These are phyloP conservation scores for Acanthamoeba sp. DNA, from an alignment of 208 protist species.

Conservation along the genomic window DNA sequence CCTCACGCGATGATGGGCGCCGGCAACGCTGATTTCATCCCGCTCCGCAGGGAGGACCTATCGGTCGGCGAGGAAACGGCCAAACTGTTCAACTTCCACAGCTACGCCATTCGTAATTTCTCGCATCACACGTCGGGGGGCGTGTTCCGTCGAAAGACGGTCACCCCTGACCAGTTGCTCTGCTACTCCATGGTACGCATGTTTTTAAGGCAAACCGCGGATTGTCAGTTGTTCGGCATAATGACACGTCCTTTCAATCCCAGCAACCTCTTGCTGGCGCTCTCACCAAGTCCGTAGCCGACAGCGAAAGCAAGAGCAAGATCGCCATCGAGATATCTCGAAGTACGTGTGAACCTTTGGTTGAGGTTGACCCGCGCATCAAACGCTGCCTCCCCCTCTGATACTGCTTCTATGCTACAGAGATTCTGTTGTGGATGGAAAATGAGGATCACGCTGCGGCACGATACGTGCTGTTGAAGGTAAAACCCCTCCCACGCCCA, in stretches of 20 bases:
- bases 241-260: no score
- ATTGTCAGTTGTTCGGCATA: no score
- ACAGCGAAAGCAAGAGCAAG: background rate
- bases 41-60: background rate
- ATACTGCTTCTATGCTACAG: background rate
- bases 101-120: slow-evolving; percentile 10
- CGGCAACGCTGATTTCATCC: background rate
- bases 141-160: background rate
- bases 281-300: background rate
- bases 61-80: background rate
- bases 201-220: no score
- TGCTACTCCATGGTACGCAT: slow-evolving; percentile 30
- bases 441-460: background rate
- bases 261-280: background rate
- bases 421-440: slow-evolving; percentile 57
- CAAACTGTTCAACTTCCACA: slow-evolving; percentile 37
- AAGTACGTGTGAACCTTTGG: background rate
- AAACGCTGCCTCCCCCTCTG: background rate
- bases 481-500: no score
- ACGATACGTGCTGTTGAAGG: background rate
- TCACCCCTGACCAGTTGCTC: background rate
- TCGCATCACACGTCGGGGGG: background rate
- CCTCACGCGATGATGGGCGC: background rate
- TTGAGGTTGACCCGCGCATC: no score
- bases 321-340: background rate